A percentile compares a stretch with the other conserved stretches of the same genome.
Evolutionary conservation across 257 asterid genomes (phyloP).

Genomic region (Eustoma russellianum): DNA sequence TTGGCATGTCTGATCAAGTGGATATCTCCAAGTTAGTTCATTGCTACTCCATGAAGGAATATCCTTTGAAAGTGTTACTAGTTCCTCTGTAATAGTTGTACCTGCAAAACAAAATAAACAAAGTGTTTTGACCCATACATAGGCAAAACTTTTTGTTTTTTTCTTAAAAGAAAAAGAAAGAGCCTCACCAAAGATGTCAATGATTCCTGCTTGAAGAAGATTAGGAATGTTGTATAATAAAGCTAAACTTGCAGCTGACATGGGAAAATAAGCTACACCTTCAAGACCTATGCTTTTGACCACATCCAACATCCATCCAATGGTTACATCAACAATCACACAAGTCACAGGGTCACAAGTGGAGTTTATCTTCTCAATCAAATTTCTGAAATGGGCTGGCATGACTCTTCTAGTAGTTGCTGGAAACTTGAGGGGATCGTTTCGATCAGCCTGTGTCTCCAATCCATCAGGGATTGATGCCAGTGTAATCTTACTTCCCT

Average conservation of each 20-base stretch:
- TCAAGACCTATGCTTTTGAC: conserved; percentile 20
- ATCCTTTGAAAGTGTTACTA: conserved; percentile 3
- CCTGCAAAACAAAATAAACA: not conserved
- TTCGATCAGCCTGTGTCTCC: conserved; percentile 6
- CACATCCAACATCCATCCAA: conserved; percentile 26
- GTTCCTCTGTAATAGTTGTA: not conserved
- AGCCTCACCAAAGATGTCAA: conserved; percentile 15
- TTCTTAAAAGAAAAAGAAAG: no score
- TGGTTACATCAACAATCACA: conserved; percentile 21
- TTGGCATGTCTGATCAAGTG: not conserved
- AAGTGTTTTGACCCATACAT: no score
- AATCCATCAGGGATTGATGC: conserved; percentile 25
- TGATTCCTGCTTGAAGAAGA: conserved; percentile 16
- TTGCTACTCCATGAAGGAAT: conserved; percentile 8
- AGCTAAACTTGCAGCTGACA: conserved; percentile 20
- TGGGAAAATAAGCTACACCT: conserved; percentile 14
- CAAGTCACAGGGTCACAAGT: conserved; percentile 23
- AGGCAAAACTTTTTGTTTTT: not conserved
- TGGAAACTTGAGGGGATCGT: not conserved
- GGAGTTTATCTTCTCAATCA: conserved; percentile 10
- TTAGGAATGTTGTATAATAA: conserved; percentile 8
- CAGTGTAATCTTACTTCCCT: conserved; percentile 3
- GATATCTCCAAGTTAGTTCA: conserved; percentile 7
- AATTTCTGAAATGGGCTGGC: not conserved
- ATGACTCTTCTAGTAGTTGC: conserved; percentile 10